Evolutionary conservation across 768 basidiomycete genomes (phyloP).

Genomic region (Boletus sp.): DNA sequence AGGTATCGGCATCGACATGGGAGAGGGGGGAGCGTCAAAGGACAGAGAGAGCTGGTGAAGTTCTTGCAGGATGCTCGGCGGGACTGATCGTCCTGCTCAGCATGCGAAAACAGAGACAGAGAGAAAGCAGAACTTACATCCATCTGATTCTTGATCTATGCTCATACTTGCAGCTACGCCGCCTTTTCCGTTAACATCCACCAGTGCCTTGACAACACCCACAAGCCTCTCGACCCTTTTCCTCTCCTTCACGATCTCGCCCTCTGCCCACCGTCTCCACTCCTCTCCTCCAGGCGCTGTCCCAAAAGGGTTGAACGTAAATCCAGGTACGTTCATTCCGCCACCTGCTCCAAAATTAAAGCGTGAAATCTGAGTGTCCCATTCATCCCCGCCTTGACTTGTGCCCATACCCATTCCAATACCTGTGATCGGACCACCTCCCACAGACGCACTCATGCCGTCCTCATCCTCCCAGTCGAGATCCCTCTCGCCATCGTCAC

Average conservation of each 20-base stretch:
- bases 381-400: constrained; percentile 23
- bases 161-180: neutral
- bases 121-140: constrained; percentile 8
- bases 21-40: constrained; percentile 21
- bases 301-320: constrained; percentile 11
- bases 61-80: constrained; percentile 23
- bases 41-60: constrained; percentile 28
- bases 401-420: constrained; percentile 13
- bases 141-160: constrained; percentile 13
- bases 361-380: constrained; percentile 20
- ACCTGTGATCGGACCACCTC: constrained; percentile 8
- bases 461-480: constrained; percentile 32
- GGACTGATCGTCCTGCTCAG: constrained; percentile 16
- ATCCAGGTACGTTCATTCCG: constrained; percentile 13
- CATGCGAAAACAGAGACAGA: neutral
- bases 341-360: constrained; percentile 12
- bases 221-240: constrained; percentile 62
- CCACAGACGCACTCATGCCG: constrained; percentile 7
- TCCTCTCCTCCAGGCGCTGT: constrained; percentile 17
- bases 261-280: constrained; percentile 31
- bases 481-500: constrained; percentile 27
- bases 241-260: constrained; percentile 54
- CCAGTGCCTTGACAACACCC: constrained; percentile 55
- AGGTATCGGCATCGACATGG: constrained; percentile 12
- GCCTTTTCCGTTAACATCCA: constrained; percentile 57